Conservation (phyloP, 2,329 filamentous ascomycete species). For the Penicillium paneum region DNA sequence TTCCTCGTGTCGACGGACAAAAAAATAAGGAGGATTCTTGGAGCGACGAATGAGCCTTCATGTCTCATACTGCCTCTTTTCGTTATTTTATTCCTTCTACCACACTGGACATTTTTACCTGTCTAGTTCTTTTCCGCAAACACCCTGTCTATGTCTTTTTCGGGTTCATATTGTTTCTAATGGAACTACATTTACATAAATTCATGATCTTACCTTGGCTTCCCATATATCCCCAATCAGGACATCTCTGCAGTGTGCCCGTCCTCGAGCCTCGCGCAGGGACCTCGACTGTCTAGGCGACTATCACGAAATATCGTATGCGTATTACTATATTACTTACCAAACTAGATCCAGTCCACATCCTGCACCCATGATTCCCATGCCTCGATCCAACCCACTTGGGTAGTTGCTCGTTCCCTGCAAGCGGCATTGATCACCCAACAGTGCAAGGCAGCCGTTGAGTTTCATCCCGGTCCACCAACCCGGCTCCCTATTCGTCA, state of each 20-base stretch:
- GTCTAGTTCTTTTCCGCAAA: constrained; percentile 10
- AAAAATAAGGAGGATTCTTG: constrained; percentile 11
- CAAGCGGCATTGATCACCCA: constrained; percentile 4
- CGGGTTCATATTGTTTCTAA: constrained; percentile 26
- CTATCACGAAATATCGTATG: not conserved
- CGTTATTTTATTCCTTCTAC: constrained; percentile 4
- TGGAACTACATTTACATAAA: constrained; percentile 20
- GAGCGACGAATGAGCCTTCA: constrained; percentile 17
- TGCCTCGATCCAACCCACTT: constrained; percentile 16
- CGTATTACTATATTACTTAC: constrained; percentile 5
- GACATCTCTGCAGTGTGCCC: constrained; percentile 2
- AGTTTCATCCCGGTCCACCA: constrained; percentile 20
- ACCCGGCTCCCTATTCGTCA: constrained; percentile 16
- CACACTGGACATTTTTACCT: constrained; percentile 6
- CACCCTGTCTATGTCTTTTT: constrained; percentile 17
- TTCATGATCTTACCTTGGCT: constrained; percentile 11
- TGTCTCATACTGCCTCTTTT: constrained; percentile 9
- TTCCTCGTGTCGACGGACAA: constrained; percentile 12
- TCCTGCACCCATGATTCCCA: not conserved
- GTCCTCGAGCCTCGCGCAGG: constrained; percentile 10
- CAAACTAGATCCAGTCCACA: not conserved
- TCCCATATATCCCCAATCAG: not conserved
- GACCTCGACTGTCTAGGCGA: not conserved
- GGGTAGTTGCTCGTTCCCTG: constrained; percentile 14
- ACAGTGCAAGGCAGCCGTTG: constrained; percentile 18